These are phyloP conservation scores for Mycena rosella DNA, from an alignment of 768 basidiomycete genomes.

Conservation along the genomic window DNA sequence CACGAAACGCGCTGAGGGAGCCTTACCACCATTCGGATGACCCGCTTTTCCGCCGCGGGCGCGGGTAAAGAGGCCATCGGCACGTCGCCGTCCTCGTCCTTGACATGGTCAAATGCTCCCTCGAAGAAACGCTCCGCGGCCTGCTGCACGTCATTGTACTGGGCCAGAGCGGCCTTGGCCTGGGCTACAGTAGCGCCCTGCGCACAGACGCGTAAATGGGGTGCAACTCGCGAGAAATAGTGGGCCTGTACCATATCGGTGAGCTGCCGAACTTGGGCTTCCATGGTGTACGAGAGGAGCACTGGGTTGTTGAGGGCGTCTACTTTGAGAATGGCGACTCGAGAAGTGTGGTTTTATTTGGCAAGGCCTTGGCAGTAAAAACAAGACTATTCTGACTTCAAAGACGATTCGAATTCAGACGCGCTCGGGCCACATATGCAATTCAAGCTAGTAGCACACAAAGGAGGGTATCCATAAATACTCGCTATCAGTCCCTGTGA, in stretches of 20 bases:
- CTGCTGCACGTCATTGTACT: constrained; percentile 91
- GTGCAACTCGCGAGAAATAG: constrained; percentile 1
- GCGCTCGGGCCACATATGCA: constrained; percentile 20
- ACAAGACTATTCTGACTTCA: not conserved
- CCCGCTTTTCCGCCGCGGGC: constrained; percentile 27
- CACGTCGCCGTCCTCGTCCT: constrained; percentile 68
- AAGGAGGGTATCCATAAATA: constrained; percentile 32
- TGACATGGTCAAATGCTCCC: constrained; percentile 85
- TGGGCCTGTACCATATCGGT: constrained; percentile 64
- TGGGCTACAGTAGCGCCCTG: constrained; percentile 88
- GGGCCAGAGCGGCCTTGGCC: constrained; percentile 85
- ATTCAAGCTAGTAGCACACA: constrained; percentile 13
- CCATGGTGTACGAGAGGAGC: constrained; percentile 23
- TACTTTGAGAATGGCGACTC: not conserved
- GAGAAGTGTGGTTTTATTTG: constrained; percentile 13
- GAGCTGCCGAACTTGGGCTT: constrained; percentile 70
- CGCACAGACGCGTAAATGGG: constrained; percentile 28
- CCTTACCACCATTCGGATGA: constrained; percentile 31
- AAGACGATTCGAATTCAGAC: too few relatives aligned
- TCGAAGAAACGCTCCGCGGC: constrained; percentile 90
- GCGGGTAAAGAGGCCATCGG: constrained; percentile 52
- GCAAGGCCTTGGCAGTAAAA: not conserved
- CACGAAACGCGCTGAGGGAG: not conserved
- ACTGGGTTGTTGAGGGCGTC: not conserved
- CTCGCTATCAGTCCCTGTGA: constrained; percentile 31